Conservation (phyloP, 345 rosid species). For the Triadica sebifera region DNA sequence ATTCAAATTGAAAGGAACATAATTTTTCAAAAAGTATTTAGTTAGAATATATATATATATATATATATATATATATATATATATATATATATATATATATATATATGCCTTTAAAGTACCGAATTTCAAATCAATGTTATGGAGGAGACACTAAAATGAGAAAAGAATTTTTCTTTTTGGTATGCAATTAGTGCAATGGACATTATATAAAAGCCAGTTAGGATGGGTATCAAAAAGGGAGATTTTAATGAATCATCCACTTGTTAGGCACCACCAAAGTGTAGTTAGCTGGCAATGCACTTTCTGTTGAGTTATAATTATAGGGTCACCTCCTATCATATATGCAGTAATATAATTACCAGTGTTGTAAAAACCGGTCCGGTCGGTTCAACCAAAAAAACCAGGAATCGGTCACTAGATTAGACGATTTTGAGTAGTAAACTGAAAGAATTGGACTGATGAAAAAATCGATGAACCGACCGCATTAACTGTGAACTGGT, state of each 20-base stretch:
- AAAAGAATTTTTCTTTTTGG: background rate
- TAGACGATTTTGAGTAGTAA: no score
- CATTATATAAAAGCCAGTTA: background rate
- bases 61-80: background rate
- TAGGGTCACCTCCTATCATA: background rate
- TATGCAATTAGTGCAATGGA: slow-evolving; percentile 10
- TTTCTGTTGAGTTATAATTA: background rate
- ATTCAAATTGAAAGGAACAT: slow-evolving; percentile 10
- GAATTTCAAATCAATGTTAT: background rate
- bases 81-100: background rate
- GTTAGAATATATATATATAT: no score
- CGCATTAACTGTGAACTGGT: no score
- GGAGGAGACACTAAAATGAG: background rate
- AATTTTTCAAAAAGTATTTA: background rate
- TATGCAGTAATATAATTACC: no score
- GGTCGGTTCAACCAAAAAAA: no score
- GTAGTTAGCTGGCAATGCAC: background rate
- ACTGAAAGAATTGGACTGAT: no score
- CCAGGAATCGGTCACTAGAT: no score
- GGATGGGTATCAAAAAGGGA: background rate
- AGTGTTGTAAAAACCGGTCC: no score
- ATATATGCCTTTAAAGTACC: background rate
- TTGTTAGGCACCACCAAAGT: background rate
- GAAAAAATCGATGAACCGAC: no score
- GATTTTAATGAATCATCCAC: slow-evolving; percentile 3